Percentiles rank a stretch among this genome's conserved stretches.
Evolutionary conservation across 257 asterid species (phyloP).

Genomic region (Mitragyna speciosa): DNA sequence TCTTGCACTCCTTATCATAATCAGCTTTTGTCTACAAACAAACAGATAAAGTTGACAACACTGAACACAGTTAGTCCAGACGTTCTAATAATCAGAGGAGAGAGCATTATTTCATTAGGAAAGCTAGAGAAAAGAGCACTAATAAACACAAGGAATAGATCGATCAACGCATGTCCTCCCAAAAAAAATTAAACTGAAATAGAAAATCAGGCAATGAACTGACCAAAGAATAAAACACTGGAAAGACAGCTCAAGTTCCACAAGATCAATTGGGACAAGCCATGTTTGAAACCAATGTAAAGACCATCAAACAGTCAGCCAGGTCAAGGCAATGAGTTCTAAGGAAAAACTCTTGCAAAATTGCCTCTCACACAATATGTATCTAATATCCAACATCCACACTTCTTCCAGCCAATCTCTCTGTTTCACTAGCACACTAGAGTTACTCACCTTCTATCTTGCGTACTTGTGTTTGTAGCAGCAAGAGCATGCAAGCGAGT

Average conservation of each 20-base stretch:
- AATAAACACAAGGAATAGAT: background rate
- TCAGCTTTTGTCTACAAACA: slow-evolving; percentile 80
- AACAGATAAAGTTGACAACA: background rate
- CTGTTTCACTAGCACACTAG: background rate
- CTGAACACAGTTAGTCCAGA: background rate
- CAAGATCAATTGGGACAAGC: background rate
- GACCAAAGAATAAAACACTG: background rate
- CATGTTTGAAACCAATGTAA: background rate
- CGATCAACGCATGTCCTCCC: background rate
- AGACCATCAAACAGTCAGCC: background rate
- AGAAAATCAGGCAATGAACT: background rate
- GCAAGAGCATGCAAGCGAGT: background rate
- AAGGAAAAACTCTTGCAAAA: background rate
- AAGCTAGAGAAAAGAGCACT: background rate
- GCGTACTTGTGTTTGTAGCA: background rate
- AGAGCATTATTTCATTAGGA: background rate
- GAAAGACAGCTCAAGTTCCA: background rate
- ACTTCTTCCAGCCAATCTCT: background rate
- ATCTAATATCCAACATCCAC: background rate
- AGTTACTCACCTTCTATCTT: background rate
- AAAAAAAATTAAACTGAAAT: too few relatives aligned
- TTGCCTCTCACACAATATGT: background rate
- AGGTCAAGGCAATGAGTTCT: background rate
- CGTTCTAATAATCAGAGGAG: background rate
- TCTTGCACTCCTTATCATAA: slow-evolving; percentile 96